Conservation (phyloP, 208 protist species). For the Acanthamoeba castellanii region DNA sequence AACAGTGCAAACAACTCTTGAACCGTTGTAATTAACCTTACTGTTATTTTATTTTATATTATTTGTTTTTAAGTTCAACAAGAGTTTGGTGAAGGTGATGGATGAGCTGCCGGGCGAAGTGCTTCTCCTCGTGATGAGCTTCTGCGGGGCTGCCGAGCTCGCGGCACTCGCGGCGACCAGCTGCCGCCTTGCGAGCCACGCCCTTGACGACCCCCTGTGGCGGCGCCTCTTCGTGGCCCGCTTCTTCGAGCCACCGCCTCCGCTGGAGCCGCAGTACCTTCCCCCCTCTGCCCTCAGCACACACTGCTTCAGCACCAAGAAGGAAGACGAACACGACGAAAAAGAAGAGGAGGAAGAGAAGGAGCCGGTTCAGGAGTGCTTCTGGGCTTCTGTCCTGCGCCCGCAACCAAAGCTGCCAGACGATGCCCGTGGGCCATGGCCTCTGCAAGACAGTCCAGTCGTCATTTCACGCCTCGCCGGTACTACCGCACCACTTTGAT, state of each 20-base stretch:
- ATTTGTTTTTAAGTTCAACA: neutral
- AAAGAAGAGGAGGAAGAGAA: neutral
- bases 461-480: neutral
- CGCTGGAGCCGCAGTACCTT: neutral
- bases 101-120: neutral
- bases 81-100: neutral
- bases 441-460: neutral
- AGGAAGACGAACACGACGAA: neutral
- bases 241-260: slow-evolving; percentile 2
- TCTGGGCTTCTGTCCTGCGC: neutral
- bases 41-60: too few species aligned
- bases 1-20: too few species aligned
- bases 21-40: too few species aligned
- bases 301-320: neutral
- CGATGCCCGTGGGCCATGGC: neutral
- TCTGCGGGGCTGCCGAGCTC: neutral
- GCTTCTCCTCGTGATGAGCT: neutral
- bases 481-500: neutral
- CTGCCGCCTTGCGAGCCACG: neutral
- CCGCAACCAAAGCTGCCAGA: neutral
- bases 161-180: neutral
- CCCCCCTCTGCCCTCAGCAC: neutral
- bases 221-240: neutral
- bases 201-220: neutral
- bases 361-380: neutral